Evolutionary conservation across 169 alveolate species (phyloP), one percentile per base, ranked within the genome.

Genomic region (Cystoisospora suis): DNA sequence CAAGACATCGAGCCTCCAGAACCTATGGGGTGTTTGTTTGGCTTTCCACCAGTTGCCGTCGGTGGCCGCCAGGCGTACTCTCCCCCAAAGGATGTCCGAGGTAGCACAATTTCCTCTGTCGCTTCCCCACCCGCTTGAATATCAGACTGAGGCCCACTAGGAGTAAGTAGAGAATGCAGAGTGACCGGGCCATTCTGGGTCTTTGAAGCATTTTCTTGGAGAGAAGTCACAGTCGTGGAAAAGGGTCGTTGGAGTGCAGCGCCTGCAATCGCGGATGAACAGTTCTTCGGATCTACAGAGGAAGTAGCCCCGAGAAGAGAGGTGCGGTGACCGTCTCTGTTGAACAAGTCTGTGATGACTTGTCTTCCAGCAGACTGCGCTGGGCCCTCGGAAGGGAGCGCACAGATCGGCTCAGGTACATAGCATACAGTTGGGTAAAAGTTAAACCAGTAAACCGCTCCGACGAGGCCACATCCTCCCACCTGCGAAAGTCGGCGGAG

Each of bases 401-500:
- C 47, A 72, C 6, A 38, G 0, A 34, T 15, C 46, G 58, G 36
- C 83, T 72, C 83, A n/a, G 36, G 83, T 27, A 72, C 53, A 27
- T 23, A n/a, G 56, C 83, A 72, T 38, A 86, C 72, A 1, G 90
- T 86, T 32, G 91, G 91, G 72, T 87, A 72, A 44, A 70, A 87
- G 65, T 87, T 72, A 72, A 36, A 87, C 91, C 91, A 86, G 45
- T 86, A 86, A 5, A 86, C 91, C 7, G 91, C 91, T 20, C 91
- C 91, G 5, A 69, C 47, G 36, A 86, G 20, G 27, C 46, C 53
- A n/a, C 83, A 65, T 23, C 91, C 91, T 23, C 85, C 85, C 1
- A 86, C 91, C 91, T 59, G 77, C 0, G 27, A 29, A 38, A 36
- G 38, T 3, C 36, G 12, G 42, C n/a, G 36, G 56, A 7, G 56